Evolutionary conservation across 345 rosid species (phyloP), one percentile per base, ranked within the genome.

Genomic region (Balakata baccata): DNA sequence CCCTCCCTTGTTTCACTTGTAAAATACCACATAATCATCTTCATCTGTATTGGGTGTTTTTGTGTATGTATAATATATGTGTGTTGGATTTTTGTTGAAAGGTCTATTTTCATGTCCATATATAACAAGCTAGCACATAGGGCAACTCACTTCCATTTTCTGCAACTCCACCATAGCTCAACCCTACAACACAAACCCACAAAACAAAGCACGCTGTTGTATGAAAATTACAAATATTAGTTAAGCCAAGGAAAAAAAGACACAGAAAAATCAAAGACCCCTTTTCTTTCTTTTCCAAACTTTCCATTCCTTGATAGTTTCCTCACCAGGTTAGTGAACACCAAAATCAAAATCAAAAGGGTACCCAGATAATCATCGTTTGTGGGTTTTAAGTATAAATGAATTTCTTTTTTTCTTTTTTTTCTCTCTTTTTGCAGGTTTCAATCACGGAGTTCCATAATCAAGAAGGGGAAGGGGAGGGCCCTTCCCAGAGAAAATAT

Each of bases 391-490:
- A 29, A 29, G 34, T 29, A 29, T 29, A 29, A 29, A 29, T 29
- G 2, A 29, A n/a, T n/a, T n/a, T n/a, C n/a, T n/a, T n/a, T n/a
- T n/a, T n/a, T n/a, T n/a, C n/a, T n/a, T n/a, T n/a, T n/a, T 29
- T 29, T 29, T 29, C 2, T 29, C 34, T 29, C 34, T 29, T 29
- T 29, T 29, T 29, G 34, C 77, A 81, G 81, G 25, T 75, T 23
- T 53, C 74, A 71, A 86, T 74, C 73, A 91, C 69, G 97, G 92
- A 84, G 80, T 87, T 84, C 69, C 86, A 79, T 43, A 78, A 75
- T 81, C 66, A 80, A 68, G 86, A 81, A 66, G 81, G 79, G 41
- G 92, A 84, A 79, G 70, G 79, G 41, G 92, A 84, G 78, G 70
- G 70, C 57, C 70, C 70, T 67, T 67, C 70, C 70, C 70, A 49